Conservation (phyloP, 2,329 filamentous ascomycete genomes). For the Fusarium mangiferae region DNA sequence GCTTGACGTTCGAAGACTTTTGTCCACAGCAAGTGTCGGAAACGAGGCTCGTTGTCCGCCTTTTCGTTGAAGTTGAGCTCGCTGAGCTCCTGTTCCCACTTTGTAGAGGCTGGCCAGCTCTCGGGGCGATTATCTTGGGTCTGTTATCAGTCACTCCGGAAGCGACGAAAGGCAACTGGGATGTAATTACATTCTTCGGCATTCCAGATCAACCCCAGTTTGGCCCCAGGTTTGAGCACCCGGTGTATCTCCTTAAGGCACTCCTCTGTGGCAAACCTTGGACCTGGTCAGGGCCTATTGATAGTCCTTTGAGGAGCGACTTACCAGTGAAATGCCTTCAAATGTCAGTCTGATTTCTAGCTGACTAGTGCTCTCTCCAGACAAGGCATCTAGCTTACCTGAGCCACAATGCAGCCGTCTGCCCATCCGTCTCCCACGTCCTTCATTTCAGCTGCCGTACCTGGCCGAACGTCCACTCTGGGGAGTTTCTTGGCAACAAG, state of each 20-base stretch:
- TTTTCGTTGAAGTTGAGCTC: slow-evolving; percentile 65
- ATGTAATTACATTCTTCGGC: slow-evolving; percentile 70
- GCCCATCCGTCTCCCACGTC: slow-evolving; percentile 64
- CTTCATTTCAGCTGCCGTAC: slow-evolving; percentile 67
- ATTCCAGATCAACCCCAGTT: slow-evolving; percentile 78
- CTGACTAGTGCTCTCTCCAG: background rate
- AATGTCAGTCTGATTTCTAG: slow-evolving; percentile 5
- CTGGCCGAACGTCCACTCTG: slow-evolving; percentile 65
- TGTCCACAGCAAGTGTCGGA: slow-evolving; percentile 72
- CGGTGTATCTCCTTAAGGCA: slow-evolving; percentile 74
- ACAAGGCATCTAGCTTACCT: slow-evolving; percentile 60
- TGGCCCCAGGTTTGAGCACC: slow-evolving; percentile 68
- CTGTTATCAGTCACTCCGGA: background rate
- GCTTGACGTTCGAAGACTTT: slow-evolving; percentile 71
- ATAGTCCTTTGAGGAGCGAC: slow-evolving; percentile 13
- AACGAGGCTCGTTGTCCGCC: slow-evolving; percentile 68
- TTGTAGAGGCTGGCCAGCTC: slow-evolving; percentile 63
- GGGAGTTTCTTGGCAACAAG: slow-evolving; percentile 67
- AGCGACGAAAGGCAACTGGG: background rate
- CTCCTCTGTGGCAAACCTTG: slow-evolving; percentile 73
- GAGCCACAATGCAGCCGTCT: slow-evolving; percentile 73
- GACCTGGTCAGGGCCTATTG: background rate
- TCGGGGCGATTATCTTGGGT: slow-evolving; percentile 71
- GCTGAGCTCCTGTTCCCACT: slow-evolving; percentile 72
- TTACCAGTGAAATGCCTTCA: slow-evolving; percentile 67